Base-by-base conservation (phyloP, 805 yeast species). In the Starmerella powellii region DNA sequence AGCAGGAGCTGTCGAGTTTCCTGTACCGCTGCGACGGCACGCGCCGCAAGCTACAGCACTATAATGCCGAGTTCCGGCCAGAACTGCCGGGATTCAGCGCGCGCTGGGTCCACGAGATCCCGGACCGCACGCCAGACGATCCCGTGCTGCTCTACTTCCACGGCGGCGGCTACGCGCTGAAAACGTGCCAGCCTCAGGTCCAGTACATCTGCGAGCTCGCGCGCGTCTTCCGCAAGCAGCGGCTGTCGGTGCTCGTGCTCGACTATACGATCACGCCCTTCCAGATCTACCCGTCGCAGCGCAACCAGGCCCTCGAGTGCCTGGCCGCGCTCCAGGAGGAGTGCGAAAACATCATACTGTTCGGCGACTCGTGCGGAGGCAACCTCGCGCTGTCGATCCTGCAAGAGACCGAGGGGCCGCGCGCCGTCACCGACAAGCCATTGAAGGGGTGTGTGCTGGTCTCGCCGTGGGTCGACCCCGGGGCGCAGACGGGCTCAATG, bases 281-380 rank as follows among this genome's bases (percentile, higher is more conserved):
- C 6, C 45, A 43, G 10, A 20, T 27, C 32, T 59, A 34, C 42
- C 63, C 64, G 8, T 35, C 34, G 6, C 63, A 58, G 40, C 45
- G 59, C 17, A 38, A 46, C 17, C 60, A 60, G 40, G 47, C 53
- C 3, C 44, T 51, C 3, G 38, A 44, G 11, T 41, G 49, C 12
- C 45, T 51, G 35, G 41, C 41, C 11, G 47, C 39, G 28, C 46
- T 60, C 29, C 34, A 40, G 17, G 34, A 51, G 31, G 31, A 48
- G 1, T 48, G 51, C 33, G 24, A 44, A 23, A 45, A 53, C 34
- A 46, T 60, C 35, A 41, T 57, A 2, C 21, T 58, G 5, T 36
- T 49, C 33, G 63, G 63, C 19, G 63, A 60, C 38, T 60, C 63
- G 6, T 62, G 62, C 15, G 63, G 63, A 24, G 63, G 55, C 0